Percentiles rank a stretch among this genome's conserved stretches.
phyloP scores from a whole-genome alignment of 2,329 filamentous ascomycete species.

The Trichoderma harzianum region DNA sequence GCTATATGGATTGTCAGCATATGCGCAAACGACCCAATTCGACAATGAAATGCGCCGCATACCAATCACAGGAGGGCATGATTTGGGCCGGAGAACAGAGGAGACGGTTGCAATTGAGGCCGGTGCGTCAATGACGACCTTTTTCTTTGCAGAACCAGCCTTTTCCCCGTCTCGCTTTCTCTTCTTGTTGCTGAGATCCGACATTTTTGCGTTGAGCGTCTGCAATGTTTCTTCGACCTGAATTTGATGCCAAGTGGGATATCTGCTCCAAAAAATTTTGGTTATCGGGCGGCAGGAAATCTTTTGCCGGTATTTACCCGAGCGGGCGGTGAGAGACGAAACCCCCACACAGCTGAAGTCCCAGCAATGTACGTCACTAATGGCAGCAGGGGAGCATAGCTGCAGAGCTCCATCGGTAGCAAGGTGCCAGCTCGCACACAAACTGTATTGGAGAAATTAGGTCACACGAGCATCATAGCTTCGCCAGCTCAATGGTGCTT shows the following conservation, averaged over 20 bases:
- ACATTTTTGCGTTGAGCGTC: conserved; percentile 32
- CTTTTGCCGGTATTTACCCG: conserved; percentile 27
- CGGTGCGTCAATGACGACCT: conserved; percentile 46
- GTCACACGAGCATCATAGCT: conserved; percentile 6
- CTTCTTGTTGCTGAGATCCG: conserved; percentile 45
- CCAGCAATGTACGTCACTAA: conserved; percentile 13
- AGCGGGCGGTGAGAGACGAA: conserved; percentile 23
- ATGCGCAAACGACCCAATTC: background rate
- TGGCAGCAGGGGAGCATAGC: conserved; percentile 11
- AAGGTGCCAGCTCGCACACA: conserved; percentile 3
- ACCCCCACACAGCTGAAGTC: background rate
- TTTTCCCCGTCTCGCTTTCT: conserved; percentile 49
- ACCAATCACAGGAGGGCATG: conserved; percentile 54
- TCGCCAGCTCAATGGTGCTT: background rate
- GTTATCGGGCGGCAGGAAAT: conserved; percentile 26
- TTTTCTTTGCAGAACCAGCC: conserved; percentile 46
- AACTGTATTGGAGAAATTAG: background rate
- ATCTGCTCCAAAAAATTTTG: conserved; percentile 29
- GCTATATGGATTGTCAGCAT: conserved; percentile 31
- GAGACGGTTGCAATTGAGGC: conserved; percentile 43
- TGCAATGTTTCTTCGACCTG: background rate
- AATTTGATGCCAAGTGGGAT: conserved; percentile 24
- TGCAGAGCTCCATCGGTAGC: conserved; percentile 13
- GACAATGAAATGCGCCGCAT: conserved; percentile 24
- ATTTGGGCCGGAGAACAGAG: conserved; percentile 43